Conservation (phyloP, 352 stramenopile genomes). For the Globisporangium orthogonon region DNA sequence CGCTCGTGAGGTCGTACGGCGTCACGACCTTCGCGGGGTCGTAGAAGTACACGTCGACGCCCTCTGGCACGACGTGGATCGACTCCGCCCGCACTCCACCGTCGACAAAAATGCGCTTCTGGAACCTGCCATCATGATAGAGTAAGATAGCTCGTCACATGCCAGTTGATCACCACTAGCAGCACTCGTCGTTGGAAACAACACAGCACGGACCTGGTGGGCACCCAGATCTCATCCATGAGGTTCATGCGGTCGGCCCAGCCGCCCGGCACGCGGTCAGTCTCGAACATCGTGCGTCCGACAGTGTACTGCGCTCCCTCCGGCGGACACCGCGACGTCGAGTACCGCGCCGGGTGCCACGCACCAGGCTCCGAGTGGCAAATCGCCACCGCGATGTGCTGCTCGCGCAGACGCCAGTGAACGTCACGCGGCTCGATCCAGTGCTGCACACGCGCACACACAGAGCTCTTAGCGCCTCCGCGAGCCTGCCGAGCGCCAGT, state of each 20-base stretch:
- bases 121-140: constrained; percentile 32
- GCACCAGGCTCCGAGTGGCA: constrained; percentile 92
- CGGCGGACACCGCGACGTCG: constrained; percentile 61
- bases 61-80: constrained; percentile 78
- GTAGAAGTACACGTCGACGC: constrained; percentile 89
- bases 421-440: constrained; percentile 76
- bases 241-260: constrained; percentile 85
- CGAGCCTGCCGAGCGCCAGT: neutral
- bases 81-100: constrained; percentile 43
- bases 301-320: constrained; percentile 47
- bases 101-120: constrained; percentile 64
- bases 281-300: constrained; percentile 94
- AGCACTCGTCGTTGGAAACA: too few species aligned
- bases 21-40: constrained; percentile 38
- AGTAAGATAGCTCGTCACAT: neutral
- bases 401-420: constrained; percentile 37
- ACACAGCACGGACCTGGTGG: constrained; percentile 35
- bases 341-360: constrained; percentile 80
- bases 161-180: neutral
- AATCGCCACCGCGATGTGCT: constrained; percentile 55
- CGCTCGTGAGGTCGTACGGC: constrained; percentile 41
- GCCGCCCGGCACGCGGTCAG: constrained; percentile 86
- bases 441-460: constrained; percentile 22
- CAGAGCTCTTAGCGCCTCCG: constrained; percentile 3
- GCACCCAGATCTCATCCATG: constrained; percentile 94